phyloP scores from a whole-genome alignment of 768 basidiomycete genomes.

The Holtermannia corniformis region DNA sequence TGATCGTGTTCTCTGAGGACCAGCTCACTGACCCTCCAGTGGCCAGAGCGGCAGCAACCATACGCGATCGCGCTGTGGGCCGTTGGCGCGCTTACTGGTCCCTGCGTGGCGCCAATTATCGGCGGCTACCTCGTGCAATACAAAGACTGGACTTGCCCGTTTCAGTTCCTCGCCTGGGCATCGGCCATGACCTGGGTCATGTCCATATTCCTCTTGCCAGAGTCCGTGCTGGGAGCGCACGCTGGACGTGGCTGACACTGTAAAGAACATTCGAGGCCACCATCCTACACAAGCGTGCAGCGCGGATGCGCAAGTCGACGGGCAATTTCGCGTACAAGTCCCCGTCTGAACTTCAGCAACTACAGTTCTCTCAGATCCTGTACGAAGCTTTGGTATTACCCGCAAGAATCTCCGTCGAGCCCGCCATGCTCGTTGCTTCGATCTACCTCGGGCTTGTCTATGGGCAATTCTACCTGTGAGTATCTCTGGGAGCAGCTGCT shows the following conservation, averaged over 20 bases:
- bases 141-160: constrained; percentile 22
- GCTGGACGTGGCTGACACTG: too few species aligned
- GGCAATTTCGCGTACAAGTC: constrained; percentile 9
- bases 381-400: constrained; percentile 13
- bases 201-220: constrained; percentile 19
- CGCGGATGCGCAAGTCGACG: constrained; percentile 14
- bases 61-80: constrained; percentile 25
- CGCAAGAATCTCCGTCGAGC: constrained; percentile 16
- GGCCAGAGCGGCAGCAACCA: constrained; percentile 13
- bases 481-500: too few species aligned
- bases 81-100: constrained; percentile 21
- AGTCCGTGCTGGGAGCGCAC: too few species aligned
- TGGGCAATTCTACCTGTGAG: not conserved
- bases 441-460: constrained; percentile 21
- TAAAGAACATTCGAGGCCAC: constrained; percentile 19
- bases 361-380: constrained; percentile 3
- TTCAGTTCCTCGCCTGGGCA: constrained; percentile 19
- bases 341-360: constrained; percentile 10
- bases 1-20: too few species aligned
- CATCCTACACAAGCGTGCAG: constrained; percentile 21
- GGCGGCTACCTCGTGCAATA: constrained; percentile 16
- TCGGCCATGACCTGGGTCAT: constrained; percentile 15
- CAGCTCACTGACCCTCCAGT: too few species aligned
- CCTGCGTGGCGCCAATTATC: constrained; percentile 21
- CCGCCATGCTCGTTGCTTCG: constrained; percentile 16